phyloP scores from a whole-genome alignment of 192 early-diverging fungal species.

The Kappamyces sp. region DNA sequence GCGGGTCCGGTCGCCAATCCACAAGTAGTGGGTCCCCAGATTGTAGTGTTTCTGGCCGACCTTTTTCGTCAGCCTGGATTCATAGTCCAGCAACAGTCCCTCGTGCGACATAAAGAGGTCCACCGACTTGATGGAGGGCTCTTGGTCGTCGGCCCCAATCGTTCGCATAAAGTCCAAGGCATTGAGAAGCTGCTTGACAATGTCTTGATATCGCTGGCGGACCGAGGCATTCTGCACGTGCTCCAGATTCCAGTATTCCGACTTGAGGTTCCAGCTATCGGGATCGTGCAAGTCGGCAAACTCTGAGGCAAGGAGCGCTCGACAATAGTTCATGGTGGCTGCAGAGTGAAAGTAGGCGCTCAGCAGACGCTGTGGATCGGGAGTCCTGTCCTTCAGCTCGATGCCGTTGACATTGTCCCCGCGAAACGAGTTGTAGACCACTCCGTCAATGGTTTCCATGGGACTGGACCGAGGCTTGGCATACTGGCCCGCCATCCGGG shows the following conservation, averaged over 20 bases:
- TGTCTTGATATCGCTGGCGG: constrained; percentile 79
- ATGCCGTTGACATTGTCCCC: constrained; percentile 99
- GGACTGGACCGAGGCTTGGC: constrained; percentile 95
- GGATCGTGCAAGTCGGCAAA: constrained; percentile 93
- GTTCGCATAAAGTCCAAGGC: constrained; percentile 91
- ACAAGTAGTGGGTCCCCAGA: constrained; percentile 91
- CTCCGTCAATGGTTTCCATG: constrained; percentile 78
- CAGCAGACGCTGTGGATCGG: constrained; percentile 89
- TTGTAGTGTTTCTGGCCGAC: constrained; percentile 61
- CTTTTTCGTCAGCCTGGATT: constrained; percentile 73
- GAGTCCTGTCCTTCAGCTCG: constrained; percentile 72
- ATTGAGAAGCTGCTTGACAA: constrained; percentile 82
- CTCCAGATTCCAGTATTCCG: constrained; percentile 73
- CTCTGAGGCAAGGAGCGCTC: constrained; percentile 70
- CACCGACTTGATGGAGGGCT: constrained; percentile 62
- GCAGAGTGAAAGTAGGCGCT: constrained; percentile 96
- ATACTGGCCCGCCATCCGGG: constrained; percentile 98
- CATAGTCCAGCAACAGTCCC: constrained; percentile 91
- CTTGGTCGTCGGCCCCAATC: constrained; percentile 74
- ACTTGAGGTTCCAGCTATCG: constrained; percentile 47
- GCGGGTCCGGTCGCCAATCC: constrained; percentile 97
- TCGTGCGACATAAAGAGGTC: constrained; percentile 94
- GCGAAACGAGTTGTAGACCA: constrained; percentile 79
- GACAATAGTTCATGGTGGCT: constrained; percentile 91
- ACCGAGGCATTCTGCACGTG: constrained; percentile 77